Evolutionary conservation across 257 asterid genomes (phyloP).

Genomic region (Hygrophila difformis): DNA sequence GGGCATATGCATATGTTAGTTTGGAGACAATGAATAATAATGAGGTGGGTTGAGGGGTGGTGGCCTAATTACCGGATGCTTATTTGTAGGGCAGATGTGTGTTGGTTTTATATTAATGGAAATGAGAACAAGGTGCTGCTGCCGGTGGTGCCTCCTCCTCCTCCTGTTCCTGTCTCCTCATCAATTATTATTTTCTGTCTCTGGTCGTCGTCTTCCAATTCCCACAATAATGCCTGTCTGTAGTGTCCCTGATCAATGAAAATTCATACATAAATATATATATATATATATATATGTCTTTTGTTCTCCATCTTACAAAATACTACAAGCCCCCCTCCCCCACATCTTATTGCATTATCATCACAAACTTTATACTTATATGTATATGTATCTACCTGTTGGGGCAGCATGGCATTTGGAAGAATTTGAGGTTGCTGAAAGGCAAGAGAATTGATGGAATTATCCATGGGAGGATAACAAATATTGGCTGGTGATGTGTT

Average conservation of each 20-base stretch:
- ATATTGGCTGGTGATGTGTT: slow-evolving; percentile 30
- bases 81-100: slow-evolving; percentile 31
- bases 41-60: too few relatives aligned
- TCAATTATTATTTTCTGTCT: slow-evolving; percentile 42
- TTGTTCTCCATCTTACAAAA: too few relatives aligned
- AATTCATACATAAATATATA: too few relatives aligned
- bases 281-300: too few relatives aligned
- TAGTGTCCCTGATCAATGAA: too few relatives aligned
- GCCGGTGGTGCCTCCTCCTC: slow-evolving; percentile 34
- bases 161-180: too few relatives aligned
- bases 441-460: slow-evolving; percentile 27
- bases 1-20: too few relatives aligned
- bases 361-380: too few relatives aligned
- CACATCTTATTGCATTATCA: too few relatives aligned
- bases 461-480: slow-evolving; percentile 30
- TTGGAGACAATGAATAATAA: too few relatives aligned
- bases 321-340: too few relatives aligned
- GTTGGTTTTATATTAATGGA: slow-evolving; percentile 26
- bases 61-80: slow-evolving; percentile 37
- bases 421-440: slow-evolving; percentile 38
- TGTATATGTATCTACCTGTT: too few relatives aligned
- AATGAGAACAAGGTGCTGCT: slow-evolving; percentile 49
- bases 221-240: slow-evolving; percentile 56
- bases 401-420: slow-evolving; percentile 14
- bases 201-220: slow-evolving; percentile 51